These are phyloP conservation scores for Arctium minus DNA, from an alignment of 129 eudicot species.

Conservation along the genomic window DNA sequence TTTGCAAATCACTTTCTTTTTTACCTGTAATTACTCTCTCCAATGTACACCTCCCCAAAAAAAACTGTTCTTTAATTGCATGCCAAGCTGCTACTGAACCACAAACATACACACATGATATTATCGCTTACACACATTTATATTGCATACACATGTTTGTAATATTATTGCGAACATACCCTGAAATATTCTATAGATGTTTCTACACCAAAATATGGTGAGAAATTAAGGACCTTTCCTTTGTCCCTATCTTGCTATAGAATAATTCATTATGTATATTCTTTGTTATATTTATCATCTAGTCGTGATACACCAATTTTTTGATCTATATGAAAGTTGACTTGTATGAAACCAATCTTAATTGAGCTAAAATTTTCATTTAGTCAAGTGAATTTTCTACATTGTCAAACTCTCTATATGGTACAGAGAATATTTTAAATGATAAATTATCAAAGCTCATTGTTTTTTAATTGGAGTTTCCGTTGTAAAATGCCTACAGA, in stretches of 20 bases:
- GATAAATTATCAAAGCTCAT: neutral
- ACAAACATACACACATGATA: neutral
- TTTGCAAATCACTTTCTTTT: neutral
- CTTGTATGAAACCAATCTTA: neutral
- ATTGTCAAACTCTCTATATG: neutral
- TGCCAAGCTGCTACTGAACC: neutral
- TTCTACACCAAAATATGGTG: neutral
- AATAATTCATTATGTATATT: neutral
- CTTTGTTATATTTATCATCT: neutral
- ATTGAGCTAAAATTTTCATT: neutral
- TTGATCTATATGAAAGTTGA: neutral
- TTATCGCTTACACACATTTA: neutral
- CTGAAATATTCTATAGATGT: neutral
- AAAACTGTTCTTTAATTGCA: neutral
- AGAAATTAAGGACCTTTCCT: neutral
- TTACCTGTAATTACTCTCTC: slow-evolving; percentile 3
- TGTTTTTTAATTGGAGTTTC: neutral
- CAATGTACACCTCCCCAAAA: neutral
- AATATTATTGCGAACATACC: neutral
- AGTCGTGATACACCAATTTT: neutral
- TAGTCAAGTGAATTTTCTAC: neutral
- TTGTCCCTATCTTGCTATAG: neutral
- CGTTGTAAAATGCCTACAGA: neutral
- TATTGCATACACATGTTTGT: neutral
- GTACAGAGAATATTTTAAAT: neutral